These are phyloP conservation scores for Scenedesmus sp. DNA, from an alignment of 163 green algal species.

Conservation along the genomic window DNA sequence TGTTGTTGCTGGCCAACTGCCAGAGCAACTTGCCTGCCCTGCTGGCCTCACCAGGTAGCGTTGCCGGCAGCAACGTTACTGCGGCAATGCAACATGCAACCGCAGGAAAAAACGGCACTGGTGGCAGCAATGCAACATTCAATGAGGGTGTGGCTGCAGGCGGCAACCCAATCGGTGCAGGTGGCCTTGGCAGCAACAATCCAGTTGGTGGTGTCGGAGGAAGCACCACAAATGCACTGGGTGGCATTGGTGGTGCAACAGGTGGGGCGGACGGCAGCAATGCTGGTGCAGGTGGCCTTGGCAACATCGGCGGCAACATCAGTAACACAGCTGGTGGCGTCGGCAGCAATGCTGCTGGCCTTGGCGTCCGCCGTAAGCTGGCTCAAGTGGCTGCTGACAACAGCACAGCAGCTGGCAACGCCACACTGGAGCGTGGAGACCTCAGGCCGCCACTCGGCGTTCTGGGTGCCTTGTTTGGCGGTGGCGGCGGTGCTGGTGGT, in stretches of 20 bases:
- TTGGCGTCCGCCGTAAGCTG: neutral
- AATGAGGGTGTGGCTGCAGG: neutral
- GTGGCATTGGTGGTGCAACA: too few species aligned
- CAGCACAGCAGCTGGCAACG: neutral
- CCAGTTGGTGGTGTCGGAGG: neutral
- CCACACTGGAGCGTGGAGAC: neutral
- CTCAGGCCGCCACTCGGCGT: neutral
- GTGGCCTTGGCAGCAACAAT: neutral
- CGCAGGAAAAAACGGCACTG: neutral
- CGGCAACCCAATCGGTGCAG: neutral
- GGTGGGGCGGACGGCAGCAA: neutral
- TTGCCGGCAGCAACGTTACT: neutral
- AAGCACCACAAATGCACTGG: neutral
- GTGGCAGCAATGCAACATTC: neutral
- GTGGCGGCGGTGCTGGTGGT: neutral
- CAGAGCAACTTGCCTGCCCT: conserved; percentile 17
- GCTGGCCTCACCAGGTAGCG: neutral
- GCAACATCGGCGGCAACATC: neutral
- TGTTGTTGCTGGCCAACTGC: neutral
- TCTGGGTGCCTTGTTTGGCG: neutral
- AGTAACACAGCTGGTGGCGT: neutral
- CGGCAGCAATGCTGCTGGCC: neutral
- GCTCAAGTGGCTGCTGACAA: neutral
- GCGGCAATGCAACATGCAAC: neutral
- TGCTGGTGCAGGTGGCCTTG: neutral